Percentiles rank a stretch among this genome's conserved stretches.
phyloP scores from a whole-genome alignment of 148 eudicot genomes.

The Camellia granthamiana region DNA sequence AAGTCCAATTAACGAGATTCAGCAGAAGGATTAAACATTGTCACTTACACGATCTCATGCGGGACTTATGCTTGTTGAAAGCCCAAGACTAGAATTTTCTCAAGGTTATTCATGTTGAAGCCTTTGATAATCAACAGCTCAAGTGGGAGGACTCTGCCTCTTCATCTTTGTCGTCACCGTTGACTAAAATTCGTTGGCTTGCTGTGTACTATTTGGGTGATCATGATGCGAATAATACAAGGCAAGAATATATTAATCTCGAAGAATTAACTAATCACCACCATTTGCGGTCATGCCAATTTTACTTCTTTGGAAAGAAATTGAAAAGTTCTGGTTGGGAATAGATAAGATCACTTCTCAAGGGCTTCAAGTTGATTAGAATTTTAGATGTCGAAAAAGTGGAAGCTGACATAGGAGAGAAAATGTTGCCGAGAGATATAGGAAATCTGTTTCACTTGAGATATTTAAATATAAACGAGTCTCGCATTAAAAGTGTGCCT shows the following conservation, averaged over 20 bases:
- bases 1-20: neutral
- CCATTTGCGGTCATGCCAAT: neutral
- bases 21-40: too few relatives aligned
- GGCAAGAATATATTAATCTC: too few relatives aligned
- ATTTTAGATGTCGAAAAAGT: neutral
- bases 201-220: neutral
- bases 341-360: neutral
- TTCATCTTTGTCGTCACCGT: neutral
- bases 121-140: neutral
- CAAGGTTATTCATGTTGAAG: neutral
- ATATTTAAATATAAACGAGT: neutral
- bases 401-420: too few relatives aligned
- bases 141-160: neutral
- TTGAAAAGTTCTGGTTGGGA: neutral
- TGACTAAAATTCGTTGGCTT: neutral
- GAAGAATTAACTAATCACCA: neutral
- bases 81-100: neutral
- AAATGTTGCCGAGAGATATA: neutral
- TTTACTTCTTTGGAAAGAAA: neutral
- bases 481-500: neutral
- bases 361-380: conserved; percentile 3
- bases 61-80: neutral
- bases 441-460: conserved; percentile 9
- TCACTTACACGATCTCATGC: neutral
- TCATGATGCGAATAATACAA: too few relatives aligned